Conservation (phyloP, 164 flowering plant genomes). For the Chloranthus sessilifolius region DNA sequence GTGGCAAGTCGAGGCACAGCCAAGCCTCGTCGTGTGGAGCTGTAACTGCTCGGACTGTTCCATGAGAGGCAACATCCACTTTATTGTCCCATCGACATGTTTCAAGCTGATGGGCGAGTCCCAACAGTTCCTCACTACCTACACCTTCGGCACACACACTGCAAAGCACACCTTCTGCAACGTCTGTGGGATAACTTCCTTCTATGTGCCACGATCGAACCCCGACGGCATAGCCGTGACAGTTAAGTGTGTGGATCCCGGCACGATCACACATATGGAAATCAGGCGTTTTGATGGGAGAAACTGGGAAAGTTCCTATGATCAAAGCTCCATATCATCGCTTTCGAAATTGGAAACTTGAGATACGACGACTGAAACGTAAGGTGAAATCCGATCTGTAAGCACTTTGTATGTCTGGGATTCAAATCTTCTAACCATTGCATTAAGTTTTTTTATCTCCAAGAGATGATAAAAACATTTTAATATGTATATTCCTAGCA, state of each 20-base stretch:
- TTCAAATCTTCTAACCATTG: too few species aligned
- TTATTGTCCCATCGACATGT: slow-evolving; percentile 55
- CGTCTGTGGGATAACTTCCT: slow-evolving; percentile 87
- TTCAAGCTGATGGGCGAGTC: slow-evolving; percentile 65
- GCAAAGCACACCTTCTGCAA: slow-evolving; percentile 91
- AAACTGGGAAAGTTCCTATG: slow-evolving; percentile 64
- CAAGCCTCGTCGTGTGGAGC: slow-evolving; percentile 59
- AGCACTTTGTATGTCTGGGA: too few species aligned
- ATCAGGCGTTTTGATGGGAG: slow-evolving; percentile 57
- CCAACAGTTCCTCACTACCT: slow-evolving; percentile 54
- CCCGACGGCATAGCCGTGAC: slow-evolving; percentile 80
- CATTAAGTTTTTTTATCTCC: too few species aligned
- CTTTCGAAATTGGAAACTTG: slow-evolving; percentile 39
- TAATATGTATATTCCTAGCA: too few species aligned
- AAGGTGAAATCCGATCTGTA: too few species aligned
- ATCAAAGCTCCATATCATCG: slow-evolving; percentile 43
- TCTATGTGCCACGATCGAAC: slow-evolving; percentile 70
- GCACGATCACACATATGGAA: slow-evolving; percentile 69
- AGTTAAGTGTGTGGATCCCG: slow-evolving; percentile 58
- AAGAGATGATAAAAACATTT: too few species aligned
- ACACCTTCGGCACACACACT: slow-evolving; percentile 81
- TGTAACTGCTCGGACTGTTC: slow-evolving; percentile 80
- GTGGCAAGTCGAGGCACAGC: slow-evolving; percentile 64
- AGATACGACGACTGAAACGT: too few species aligned
- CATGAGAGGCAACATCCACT: slow-evolving; percentile 79